Percentiles rank a stretch among this genome's conserved stretches.
Conservation (phyloP, 768 basidiomycete genomes). For the Rhodosporidiobolus odoratus region DNA sequence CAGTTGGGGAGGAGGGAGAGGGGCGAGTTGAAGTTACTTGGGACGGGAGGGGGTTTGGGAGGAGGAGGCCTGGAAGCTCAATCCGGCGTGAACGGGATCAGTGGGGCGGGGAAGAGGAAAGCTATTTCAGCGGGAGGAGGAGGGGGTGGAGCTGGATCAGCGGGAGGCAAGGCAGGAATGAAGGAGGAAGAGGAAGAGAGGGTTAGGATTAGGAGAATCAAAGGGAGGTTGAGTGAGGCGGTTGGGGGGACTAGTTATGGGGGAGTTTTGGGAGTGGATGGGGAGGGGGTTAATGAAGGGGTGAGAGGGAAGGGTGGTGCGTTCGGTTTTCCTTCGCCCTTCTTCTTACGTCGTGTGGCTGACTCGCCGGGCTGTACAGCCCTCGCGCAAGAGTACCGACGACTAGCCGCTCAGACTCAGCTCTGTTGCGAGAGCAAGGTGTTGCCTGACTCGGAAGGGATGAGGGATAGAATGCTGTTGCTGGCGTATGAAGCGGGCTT, state of each 20-base stretch:
- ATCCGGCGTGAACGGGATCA: too few species aligned
- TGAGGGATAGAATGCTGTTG: conserved; percentile 29
- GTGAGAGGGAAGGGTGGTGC: background rate
- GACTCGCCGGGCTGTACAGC: background rate
- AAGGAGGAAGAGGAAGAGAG: background rate
- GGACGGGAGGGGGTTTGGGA: background rate
- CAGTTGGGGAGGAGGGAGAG: conserved; percentile 32
- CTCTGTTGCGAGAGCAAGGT: conserved; percentile 32
- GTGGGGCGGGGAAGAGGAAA: background rate
- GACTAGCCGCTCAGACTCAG: conserved; percentile 19
- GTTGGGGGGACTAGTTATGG: conserved; percentile 1
- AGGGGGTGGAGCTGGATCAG: too few species aligned
- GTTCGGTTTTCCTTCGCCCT: background rate
- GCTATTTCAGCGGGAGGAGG: too few species aligned
- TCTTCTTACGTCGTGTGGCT: background rate
- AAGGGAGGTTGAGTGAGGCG: conserved; percentile 7
- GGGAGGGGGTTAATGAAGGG: background rate
- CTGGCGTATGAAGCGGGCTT: conserved; percentile 33
- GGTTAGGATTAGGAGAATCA: background rate
- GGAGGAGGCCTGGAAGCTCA: too few species aligned
- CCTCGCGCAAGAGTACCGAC: conserved; percentile 30
- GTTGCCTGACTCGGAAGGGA: conserved; percentile 32
- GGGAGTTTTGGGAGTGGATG: background rate
- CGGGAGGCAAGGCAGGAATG: too few species aligned
- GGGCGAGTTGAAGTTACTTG: conserved; percentile 26